Base-by-base conservation (phyloP, 225 moss, liverwort and hornwort species). In the Takakia lepidozioides region DNA sequence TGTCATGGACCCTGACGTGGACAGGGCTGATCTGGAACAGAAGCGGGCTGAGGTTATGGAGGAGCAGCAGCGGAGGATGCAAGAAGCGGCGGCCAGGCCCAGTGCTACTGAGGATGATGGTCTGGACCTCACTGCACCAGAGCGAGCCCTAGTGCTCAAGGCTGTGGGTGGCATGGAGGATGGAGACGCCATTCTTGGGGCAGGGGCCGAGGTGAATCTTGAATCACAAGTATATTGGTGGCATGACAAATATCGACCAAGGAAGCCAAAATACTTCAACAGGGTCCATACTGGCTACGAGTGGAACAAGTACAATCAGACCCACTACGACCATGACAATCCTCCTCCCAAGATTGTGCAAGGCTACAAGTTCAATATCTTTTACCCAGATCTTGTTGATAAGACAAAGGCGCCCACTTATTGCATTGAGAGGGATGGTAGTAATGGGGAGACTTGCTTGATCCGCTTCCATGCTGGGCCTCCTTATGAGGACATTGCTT, bases 151-250 rank as follows among this genome's bases (percentile, higher is more conserved):
- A 18, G 93, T 84, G 22, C 63, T 90, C 55, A 87, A 85, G 56
- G 84, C 87, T 22, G 90, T 95, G 95, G 95, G 87, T 21, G 86
- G 86, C 27, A 75, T 95, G 66, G 93, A 95, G 51, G 95, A 90
- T 51, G 90, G 90, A 27, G 87, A 95, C 54, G 77, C 82, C 2
- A 85, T 87, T 72, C 87, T 90, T 34, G 95, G 87, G 17, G 71
- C 76, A 30, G 90, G 90, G 49, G 79, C 87, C 0, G 90, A 95
- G 68, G 90, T 90, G 9, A 90, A 83, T 49, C 80, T 90, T 25
- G 87, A 95, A 66, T 90, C 90, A 17, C 87, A 95, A 66, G 93
- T 95, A 8, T 95, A 90, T 59, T 95, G 95, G 90, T 95, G 95
- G 95, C 87, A 95, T 59, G 90, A 95, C 62, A 95, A 90, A 36